A percentile compares a stretch with the other conserved stretches of the same genome.
phyloP scores from a whole-genome alignment of 1,284 basidiomycete species.

The Chondrostereum purpureum region DNA sequence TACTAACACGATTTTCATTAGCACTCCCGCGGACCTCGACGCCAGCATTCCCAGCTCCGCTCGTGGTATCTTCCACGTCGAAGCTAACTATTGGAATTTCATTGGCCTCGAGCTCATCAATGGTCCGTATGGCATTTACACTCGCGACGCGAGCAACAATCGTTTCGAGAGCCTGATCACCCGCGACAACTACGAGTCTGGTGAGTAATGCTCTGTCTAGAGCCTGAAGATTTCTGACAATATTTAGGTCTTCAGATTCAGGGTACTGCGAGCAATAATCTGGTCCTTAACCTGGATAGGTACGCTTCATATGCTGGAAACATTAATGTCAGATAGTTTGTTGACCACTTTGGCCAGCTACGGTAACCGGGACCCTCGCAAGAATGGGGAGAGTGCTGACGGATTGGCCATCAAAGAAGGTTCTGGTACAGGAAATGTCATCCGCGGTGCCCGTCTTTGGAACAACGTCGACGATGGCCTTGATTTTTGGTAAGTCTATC shows the following conservation, averaged over 20 bases:
- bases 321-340: not conserved
- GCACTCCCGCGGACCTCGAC: slow-evolving; percentile 8
- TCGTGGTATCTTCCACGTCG: slow-evolving; percentile 10
- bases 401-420: slow-evolving; percentile 11
- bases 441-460: slow-evolving; percentile 10
- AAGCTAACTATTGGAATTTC: slow-evolving; percentile 9
- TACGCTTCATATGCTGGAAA: not conserved
- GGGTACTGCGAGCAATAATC: slow-evolving; percentile 9
- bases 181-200: slow-evolving; percentile 12
- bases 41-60: slow-evolving; percentile 3
- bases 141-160: slow-evolving; percentile 8
- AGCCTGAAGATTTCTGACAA: not conserved
- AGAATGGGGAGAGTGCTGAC: slow-evolving; percentile 13
- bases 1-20: not conserved
- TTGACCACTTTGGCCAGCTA: slow-evolving; percentile 2
- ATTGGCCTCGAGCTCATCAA: slow-evolving; percentile 8
- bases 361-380: slow-evolving; percentile 11
- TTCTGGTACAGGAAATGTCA: slow-evolving; percentile 7
- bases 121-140: slow-evolving; percentile 10
- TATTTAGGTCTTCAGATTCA: slow-evolving; percentile 10
- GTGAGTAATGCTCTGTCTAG: slow-evolving; percentile 1
- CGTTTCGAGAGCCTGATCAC: slow-evolving; percentile 6
- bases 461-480: slow-evolving; percentile 12
- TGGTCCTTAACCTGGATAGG: slow-evolving; percentile 9
- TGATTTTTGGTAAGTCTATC: slow-evolving; percentile 6